Percentiles rank a stretch among this genome's conserved stretches.
These are phyloP conservation scores for Botrytis tulipae DNA, from an alignment of 2,329 filamentous ascomycete species.

Conservation along the genomic window DNA sequence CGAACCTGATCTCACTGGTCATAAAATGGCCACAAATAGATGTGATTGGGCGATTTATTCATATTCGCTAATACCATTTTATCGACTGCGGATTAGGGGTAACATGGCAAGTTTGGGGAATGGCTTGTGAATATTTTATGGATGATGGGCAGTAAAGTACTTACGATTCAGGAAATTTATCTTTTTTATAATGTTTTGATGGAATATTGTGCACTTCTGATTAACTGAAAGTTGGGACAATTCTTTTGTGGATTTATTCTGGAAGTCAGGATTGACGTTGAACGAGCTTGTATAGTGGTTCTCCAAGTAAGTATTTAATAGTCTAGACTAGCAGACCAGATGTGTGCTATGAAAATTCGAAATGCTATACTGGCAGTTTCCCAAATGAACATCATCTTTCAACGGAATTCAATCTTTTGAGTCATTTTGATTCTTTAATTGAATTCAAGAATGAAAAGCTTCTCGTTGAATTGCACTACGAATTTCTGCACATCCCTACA, in stretches of 20 bases:
- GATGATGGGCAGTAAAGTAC: slow-evolving; percentile 5
- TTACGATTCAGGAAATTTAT: slow-evolving; percentile 7
- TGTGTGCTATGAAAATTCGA: neutral
- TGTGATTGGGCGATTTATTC: slow-evolving; percentile 15
- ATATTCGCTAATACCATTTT: slow-evolving; percentile 35
- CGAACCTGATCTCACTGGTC: slow-evolving; percentile 21
- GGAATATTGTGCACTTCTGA: neutral
- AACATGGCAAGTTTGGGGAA: slow-evolving; percentile 17
- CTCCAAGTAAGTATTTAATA: neutral
- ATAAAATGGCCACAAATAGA: slow-evolving; percentile 11
- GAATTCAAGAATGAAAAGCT: neutral
- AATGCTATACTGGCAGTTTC: neutral
- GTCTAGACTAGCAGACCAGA: neutral
- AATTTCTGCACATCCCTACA: neutral
- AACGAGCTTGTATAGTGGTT: neutral
- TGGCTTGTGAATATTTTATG: slow-evolving; percentile 18
- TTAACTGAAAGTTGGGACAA: neutral
- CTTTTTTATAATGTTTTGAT: slow-evolving; percentile 5
- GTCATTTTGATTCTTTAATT: neutral
- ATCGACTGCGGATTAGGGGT: slow-evolving; percentile 15
- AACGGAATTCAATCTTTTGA: neutral
- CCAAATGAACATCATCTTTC: neutral
- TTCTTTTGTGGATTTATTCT: neutral
- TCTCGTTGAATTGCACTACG: neutral
- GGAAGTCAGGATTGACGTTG: neutral